Evolutionary conservation across 352 stramenopile genomes (phyloP).

Genomic region (Globisporangium uncinulatum): DNA sequence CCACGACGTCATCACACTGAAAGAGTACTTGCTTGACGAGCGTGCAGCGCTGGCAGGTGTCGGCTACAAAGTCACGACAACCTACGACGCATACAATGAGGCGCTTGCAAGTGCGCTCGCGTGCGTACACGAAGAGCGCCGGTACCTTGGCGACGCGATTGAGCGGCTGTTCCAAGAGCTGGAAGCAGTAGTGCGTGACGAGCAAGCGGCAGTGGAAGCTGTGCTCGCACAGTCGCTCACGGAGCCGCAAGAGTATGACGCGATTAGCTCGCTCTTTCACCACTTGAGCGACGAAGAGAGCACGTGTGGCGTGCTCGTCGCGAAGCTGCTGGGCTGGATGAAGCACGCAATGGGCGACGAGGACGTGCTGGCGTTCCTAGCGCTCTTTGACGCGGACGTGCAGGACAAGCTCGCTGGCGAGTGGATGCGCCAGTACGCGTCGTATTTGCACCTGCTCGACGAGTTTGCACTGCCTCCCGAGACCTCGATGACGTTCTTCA

Average conservation of each 20-base stretch:
- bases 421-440: slow-evolving; percentile 66
- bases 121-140: slow-evolving; percentile 43
- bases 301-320: slow-evolving; percentile 37
- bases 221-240: slow-evolving; percentile 46
- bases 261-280: slow-evolving; percentile 58
- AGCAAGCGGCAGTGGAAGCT: slow-evolving; percentile 43
- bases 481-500: slow-evolving; percentile 58
- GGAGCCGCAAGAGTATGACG: slow-evolving; percentile 49
- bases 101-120: slow-evolving; percentile 34
- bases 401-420: slow-evolving; percentile 52
- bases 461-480: slow-evolving; percentile 62
- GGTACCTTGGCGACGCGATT: slow-evolving; percentile 37
- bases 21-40: slow-evolving; percentile 65
- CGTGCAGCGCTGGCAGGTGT: slow-evolving; percentile 46
- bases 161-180: slow-evolving; percentile 42
- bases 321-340: slow-evolving; percentile 70
- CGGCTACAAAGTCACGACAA: slow-evolving; percentile 52
- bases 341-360: slow-evolving; percentile 39
- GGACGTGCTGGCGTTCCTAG: slow-evolving; percentile 44
- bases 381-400: slow-evolving; percentile 24
- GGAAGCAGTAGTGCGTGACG: slow-evolving; percentile 47
- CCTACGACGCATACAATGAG: slow-evolving; percentile 59
- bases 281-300: slow-evolving; percentile 45
- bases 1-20: slow-evolving; percentile 46
- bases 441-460: slow-evolving; percentile 58